Evolutionary conservation across 2,329 filamentous ascomycete genomes (phyloP).

Genomic region (Nannizziopsis barbatae): DNA sequence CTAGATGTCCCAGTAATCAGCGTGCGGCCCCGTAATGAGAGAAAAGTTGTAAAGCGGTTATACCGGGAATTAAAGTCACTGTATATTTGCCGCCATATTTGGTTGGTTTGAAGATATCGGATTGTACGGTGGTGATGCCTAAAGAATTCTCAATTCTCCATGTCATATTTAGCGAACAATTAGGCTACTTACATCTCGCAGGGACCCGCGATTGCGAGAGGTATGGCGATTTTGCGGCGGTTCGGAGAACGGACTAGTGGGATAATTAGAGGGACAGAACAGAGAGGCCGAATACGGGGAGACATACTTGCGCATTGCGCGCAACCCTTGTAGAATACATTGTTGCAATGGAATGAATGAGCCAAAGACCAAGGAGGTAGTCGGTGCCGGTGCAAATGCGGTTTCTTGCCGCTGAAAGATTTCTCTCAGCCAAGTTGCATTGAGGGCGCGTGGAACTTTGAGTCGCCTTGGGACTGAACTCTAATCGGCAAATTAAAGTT

Average conservation of each 20-base stretch:
- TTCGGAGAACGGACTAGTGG: slow-evolving; percentile 45
- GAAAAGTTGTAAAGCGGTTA: slow-evolving; percentile 20
- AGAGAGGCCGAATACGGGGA: slow-evolving; percentile 2
- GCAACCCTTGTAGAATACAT: slow-evolving; percentile 34
- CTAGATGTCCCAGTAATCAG: slow-evolving; percentile 27
- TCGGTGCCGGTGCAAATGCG: neutral
- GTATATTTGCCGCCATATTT: slow-evolving; percentile 99
- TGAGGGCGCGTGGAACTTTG: neutral
- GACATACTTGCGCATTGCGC: slow-evolving; percentile 33
- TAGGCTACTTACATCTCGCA: slow-evolving; percentile 42
- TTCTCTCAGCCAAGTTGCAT: slow-evolving; percentile 10
- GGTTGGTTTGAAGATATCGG: slow-evolving; percentile 97
- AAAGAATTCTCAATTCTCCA: neutral
- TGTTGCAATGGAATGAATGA: slow-evolving; percentile 16
- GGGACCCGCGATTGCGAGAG: slow-evolving; percentile 41
- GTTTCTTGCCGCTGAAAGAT: slow-evolving; percentile 10
- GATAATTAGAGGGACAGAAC: slow-evolving; percentile 31
- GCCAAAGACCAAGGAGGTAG: neutral
- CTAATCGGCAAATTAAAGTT: neutral
- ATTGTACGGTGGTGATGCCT: slow-evolving; percentile 69
- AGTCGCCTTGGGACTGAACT: too few relatives aligned
- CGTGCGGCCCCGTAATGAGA: neutral
- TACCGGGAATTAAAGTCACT: slow-evolving; percentile 91
- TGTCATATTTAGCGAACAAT: neutral
- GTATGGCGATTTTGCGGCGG: slow-evolving; percentile 39